Conservation (phyloP, 2,329 filamentous ascomycete genomes). For the Aspergillus cejpii region DNA sequence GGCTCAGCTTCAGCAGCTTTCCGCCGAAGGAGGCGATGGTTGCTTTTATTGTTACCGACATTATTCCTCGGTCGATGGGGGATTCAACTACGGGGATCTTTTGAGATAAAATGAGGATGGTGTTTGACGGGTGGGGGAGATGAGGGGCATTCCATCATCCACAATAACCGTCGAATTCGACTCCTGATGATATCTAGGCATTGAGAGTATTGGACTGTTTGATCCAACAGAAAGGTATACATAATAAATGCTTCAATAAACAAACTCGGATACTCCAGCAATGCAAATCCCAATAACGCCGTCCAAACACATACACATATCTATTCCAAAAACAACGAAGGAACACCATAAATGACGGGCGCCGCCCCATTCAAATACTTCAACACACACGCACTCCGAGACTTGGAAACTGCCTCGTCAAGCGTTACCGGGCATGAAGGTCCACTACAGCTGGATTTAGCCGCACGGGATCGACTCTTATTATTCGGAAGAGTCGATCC, state of each 20-base stretch:
- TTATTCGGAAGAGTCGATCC: constrained; percentile 9
- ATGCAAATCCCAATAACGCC: not conserved
- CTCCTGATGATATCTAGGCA: too few species aligned
- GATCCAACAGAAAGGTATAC: not conserved
- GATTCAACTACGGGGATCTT: too few species aligned
- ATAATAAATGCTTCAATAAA: not conserved
- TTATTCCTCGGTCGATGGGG: too few species aligned
- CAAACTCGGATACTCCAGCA: not conserved
- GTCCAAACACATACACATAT: constrained; percentile 6
- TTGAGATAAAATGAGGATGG: too few species aligned
- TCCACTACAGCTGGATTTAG: constrained; percentile 4
- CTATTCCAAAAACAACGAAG: constrained; percentile 62
- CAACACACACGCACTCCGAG: constrained; percentile 73
- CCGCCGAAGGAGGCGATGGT: constrained; percentile 89
- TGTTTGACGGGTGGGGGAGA: constrained; percentile 14
- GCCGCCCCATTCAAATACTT: constrained; percentile 89
- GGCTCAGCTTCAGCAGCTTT: constrained; percentile 87
- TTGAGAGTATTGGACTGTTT: too few species aligned
- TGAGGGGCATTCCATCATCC: constrained; percentile 25
- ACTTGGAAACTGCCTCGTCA: constrained; percentile 72
- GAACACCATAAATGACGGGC: constrained; percentile 90
- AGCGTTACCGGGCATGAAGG: constrained; percentile 46
- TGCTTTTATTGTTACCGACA: constrained; percentile 84
- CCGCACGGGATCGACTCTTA: constrained; percentile 24
- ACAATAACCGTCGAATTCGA: too few species aligned